phyloP scores from a whole-genome alignment of 2,329 filamentous ascomycete species.

The Nemania bipapillata region DNA sequence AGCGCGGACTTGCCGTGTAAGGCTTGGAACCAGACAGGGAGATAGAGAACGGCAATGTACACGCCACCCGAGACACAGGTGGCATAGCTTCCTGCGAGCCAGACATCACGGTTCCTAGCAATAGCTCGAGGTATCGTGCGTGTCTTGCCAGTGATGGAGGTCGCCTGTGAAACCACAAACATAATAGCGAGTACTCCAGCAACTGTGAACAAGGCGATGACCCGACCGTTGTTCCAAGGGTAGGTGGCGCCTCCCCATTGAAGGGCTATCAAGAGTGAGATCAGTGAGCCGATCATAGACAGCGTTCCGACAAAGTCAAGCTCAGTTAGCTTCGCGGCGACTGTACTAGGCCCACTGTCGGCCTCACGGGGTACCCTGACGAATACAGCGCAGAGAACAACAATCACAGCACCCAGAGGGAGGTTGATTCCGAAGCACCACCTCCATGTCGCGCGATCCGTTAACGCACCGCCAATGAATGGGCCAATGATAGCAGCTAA shows the following conservation, averaged over 20 bases:
- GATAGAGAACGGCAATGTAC: slow-evolving; percentile 2
- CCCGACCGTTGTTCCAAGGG: slow-evolving; percentile 55
- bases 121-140: slow-evolving; percentile 26
- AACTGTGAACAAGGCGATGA: slow-evolving; percentile 58
- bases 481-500: slow-evolving; percentile 36
- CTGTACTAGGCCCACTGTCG: slow-evolving; percentile 25
- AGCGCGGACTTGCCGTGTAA: neutral
- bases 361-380: neutral
- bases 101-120: slow-evolving; percentile 35
- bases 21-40: slow-evolving; percentile 8
- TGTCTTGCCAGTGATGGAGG: slow-evolving; percentile 9
- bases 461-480: slow-evolving; percentile 32
- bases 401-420: slow-evolving; percentile 50
- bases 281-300: slow-evolving; percentile 45
- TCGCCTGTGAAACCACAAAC: slow-evolving; percentile 41
- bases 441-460: slow-evolving; percentile 27
- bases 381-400: neutral
- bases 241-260: slow-evolving; percentile 54
- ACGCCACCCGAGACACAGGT: slow-evolving; percentile 34
- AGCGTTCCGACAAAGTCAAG: slow-evolving; percentile 44
- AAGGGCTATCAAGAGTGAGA: slow-evolving; percentile 50
- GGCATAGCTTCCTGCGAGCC: slow-evolving; percentile 36
- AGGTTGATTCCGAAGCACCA: slow-evolving; percentile 49
- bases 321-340: slow-evolving; percentile 22
- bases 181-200: slow-evolving; percentile 53